Evolutionary conservation across 1,284 basidiomycete species (phyloP).

Genomic region (Kalmanozyma brasiliensis): DNA sequence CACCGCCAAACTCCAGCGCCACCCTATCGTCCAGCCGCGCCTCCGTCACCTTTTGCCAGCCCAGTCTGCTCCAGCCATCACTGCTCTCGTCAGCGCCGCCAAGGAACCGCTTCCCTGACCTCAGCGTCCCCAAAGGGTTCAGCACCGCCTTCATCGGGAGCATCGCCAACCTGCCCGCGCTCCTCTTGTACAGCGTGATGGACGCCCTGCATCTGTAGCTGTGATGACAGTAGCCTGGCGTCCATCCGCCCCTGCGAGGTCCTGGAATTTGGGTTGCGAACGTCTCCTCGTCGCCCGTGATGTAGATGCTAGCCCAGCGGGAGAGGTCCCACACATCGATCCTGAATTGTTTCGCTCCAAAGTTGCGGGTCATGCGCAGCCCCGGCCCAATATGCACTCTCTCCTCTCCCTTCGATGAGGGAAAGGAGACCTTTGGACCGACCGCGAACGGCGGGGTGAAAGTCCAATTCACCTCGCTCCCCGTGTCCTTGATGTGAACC

Average conservation of each 20-base stretch:
- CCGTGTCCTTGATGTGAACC: conserved; percentile 6
- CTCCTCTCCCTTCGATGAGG: background rate
- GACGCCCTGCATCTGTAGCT: conserved; percentile 25
- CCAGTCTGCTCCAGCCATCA: conserved; percentile 5
- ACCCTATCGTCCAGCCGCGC: conserved; percentile 26
- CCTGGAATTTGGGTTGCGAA: conserved; percentile 44
- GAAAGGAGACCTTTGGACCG: conserved; percentile 13
- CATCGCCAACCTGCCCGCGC: background rate
- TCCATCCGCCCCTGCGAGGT: conserved; percentile 26
- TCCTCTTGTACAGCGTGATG: conserved; percentile 17
- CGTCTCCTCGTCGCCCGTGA: conserved; percentile 8
- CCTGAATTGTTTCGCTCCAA: conserved; percentile 7
- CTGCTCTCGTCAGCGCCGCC: background rate
- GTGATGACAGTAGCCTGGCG: conserved; percentile 41
- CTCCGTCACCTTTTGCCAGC: conserved; percentile 17
- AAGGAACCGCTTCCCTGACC: background rate
- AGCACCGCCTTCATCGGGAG: conserved; percentile 1
- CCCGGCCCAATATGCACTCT: conserved; percentile 24
- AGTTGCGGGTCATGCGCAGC: conserved; percentile 21
- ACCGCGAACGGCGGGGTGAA: conserved; percentile 35
- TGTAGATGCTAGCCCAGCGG: conserved; percentile 22
- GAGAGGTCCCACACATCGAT: conserved; percentile 30
- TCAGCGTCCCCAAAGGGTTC: background rate
- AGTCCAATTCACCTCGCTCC: conserved; percentile 14
- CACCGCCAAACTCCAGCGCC: conserved; percentile 42